Evolutionary conservation across 352 stramenopile genomes (phyloP), one percentile per base, ranked within the genome.

Genomic region (Globisporangium lucens): DNA sequence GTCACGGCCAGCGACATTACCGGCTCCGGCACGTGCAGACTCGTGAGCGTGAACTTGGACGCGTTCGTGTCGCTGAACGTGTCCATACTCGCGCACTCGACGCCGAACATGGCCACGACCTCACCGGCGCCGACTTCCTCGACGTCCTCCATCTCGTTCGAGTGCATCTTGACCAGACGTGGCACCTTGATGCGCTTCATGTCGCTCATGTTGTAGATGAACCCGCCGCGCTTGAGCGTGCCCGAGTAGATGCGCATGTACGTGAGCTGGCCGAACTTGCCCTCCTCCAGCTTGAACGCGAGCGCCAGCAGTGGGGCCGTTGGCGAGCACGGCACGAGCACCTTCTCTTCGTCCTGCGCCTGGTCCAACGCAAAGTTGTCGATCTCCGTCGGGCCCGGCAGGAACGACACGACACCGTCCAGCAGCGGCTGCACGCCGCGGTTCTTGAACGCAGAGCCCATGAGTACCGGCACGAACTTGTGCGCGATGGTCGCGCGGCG

Each of bases 271-370:
- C 98, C 98, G 73, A 98, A 99, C 67, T 95, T 96, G 53, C 96
- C 97, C 75, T 99, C 98, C 75, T 99, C 98, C 38, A 99, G 82
- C 87, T 99, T 99, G 84, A 99, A 99, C 29, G 98, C 98, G 22
- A 99, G 87, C 24, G 97, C 97, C 27, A 99, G 78, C 38, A 99
- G 78, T 58, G 97, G 95, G 72, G 95, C 90, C 6, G 96, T 80
- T 3, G 89, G 85, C 17, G 87, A 85, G 75, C 92, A 97, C 51
- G 88, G 81, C 43, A 99, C 88, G 2, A 82, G 61, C 66, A 97
- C 89, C 61, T 93, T 79, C 68, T 91, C 85, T 77, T 99, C 97
- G 58, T 95, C 78, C 4, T 98, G 95, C 38, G 75, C 87, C 70
- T 96, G 82, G 77, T 99, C 97, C 35, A 99, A 75, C 35, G 97